A percentile compares a stretch with the other conserved stretches of the same genome.
Evolutionary conservation across 2,329 filamentous ascomycete genomes (phyloP).

Genomic region (Lachnellula hyalina): DNA sequence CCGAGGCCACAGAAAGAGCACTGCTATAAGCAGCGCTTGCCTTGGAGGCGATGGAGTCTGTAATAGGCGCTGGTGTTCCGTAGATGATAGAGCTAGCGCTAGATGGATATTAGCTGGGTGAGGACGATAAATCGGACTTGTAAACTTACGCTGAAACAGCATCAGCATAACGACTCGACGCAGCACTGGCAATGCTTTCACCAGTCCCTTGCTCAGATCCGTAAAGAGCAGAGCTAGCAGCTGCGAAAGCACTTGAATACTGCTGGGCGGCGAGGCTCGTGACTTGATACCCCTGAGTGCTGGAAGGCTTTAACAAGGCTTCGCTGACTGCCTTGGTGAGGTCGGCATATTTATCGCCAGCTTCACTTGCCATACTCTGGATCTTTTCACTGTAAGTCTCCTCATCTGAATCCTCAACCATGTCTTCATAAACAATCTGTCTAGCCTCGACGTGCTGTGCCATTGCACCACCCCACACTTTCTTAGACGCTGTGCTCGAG

Average conservation of each 20-base stretch:
- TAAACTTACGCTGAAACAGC: constrained; percentile 50
- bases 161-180: constrained; percentile 48
- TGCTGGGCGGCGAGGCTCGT: constrained; percentile 51
- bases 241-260: constrained; percentile 50
- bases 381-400: constrained; percentile 45
- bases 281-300: constrained; percentile 38
- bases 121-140: constrained; percentile 2
- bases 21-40: constrained; percentile 57
- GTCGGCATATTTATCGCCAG: constrained; percentile 46
- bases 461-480: constrained; percentile 42
- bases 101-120: neutral
- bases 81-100: constrained; percentile 43
- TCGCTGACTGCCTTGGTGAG: constrained; percentile 52
- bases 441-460: constrained; percentile 41
- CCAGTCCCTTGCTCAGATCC: constrained; percentile 39
- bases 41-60: constrained; percentile 34
- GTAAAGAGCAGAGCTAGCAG: constrained; percentile 52
- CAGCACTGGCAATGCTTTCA: constrained; percentile 44
- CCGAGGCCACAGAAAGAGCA: constrained; percentile 60
- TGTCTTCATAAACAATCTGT: constrained; percentile 42
- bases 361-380: constrained; percentile 45
- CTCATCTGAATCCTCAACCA: constrained; percentile 42
- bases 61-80: constrained; percentile 61
- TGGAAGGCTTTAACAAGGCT: constrained; percentile 43
- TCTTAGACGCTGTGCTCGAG: constrained; percentile 35